Evolutionary conservation across 2,329 filamentous ascomycete species (phyloP), one percentile per base, ranked within the genome.

Genomic region (Fusarium udum): DNA sequence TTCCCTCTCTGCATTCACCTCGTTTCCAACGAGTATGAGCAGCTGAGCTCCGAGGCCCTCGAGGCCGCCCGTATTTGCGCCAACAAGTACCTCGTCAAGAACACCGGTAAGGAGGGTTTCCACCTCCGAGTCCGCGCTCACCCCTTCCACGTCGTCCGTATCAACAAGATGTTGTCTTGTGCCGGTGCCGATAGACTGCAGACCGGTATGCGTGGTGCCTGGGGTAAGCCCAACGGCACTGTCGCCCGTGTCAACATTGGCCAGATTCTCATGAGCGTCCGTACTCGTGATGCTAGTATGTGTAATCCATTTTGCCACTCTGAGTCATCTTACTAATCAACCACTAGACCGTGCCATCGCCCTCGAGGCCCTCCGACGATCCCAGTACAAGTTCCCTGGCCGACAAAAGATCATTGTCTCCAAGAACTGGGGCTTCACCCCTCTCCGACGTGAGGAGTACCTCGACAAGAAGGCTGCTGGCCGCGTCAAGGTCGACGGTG

Each of bases 81-180:
- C 93, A 99, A 99, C 94, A 98, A 98, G 94, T 97, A 92, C 88
- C 85, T 93, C 77, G 90, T 92, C 86, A 92, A 92, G 89, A 85
- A 86, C 80, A 85, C 87, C 80, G 91, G 91, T 85, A 93, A 93
- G 89, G 91, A 93, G 83, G 85, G 86, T 83, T 93, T 93, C 90
- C 91, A 93, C 85, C 87, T 93, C 79, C 91, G 91, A 81, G 89
- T 93, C 83, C 91, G 96, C 84, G 95, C 95, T 84, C 96, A 99
- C 91, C 96, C 96, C 79, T 99, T 94, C 94, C 96, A 99, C 91
- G 96, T 99, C 88, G 93, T 99, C 91, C 96, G 96, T 88, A 99
- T 99, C 95, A 99, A 99, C 95, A 99, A 99, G 93, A 99, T 99
- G 96, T 95, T 99, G 94, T 98, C 96, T 85, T 99, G 96, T 87